These are phyloP conservation scores for Mortierella sp. DNA, from an alignment of 371 early-diverging fungal genomes.

Conservation along the genomic window DNA sequence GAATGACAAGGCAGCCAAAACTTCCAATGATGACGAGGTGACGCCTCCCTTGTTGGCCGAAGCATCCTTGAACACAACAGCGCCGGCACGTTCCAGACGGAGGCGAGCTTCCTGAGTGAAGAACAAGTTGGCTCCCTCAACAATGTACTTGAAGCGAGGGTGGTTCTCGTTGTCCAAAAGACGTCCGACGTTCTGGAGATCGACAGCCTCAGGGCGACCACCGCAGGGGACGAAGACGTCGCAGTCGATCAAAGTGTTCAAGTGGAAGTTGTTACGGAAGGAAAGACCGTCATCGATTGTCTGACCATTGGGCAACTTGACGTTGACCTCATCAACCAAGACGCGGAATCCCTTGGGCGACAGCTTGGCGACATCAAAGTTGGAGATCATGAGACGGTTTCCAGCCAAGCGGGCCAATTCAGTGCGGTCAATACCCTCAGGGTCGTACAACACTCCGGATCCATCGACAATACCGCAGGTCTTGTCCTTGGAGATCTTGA, in stretches of 20 bases:
- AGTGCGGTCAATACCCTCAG: constrained; percentile 89
- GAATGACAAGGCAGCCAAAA: constrained; percentile 95
- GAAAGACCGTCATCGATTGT: constrained; percentile 89
- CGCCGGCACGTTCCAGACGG: constrained; percentile 93
- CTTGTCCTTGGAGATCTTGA: constrained; percentile 97
- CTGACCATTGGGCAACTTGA: constrained; percentile 88
- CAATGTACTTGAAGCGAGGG: constrained; percentile 97
- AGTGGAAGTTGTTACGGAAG: constrained; percentile 98
- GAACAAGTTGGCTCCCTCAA: constrained; percentile 99
- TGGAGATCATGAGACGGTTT: constrained; percentile 85
- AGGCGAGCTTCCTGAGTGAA: constrained; percentile 98
- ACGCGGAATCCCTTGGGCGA: constrained; percentile 91
- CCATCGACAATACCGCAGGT: constrained; percentile 97
- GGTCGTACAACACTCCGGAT: constrained; percentile 94
- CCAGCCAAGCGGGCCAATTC: constrained; percentile 90
- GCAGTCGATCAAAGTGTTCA: constrained; percentile 82
- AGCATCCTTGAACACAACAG: constrained; percentile 97
- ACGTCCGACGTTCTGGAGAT: constrained; percentile 87
- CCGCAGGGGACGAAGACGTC: constrained; percentile 98
- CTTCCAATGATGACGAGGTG: constrained; percentile 95
- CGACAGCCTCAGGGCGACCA: constrained; percentile 98
- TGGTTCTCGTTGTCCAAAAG: constrained; percentile 83
- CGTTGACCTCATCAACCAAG: constrained; percentile 91
- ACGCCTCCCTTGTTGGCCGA: constrained; percentile 99
- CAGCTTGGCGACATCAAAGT: constrained; percentile 91